Conservation (phyloP, 371 early-diverging fungal genomes). For the Enterocytospora artemiae region DNA sequence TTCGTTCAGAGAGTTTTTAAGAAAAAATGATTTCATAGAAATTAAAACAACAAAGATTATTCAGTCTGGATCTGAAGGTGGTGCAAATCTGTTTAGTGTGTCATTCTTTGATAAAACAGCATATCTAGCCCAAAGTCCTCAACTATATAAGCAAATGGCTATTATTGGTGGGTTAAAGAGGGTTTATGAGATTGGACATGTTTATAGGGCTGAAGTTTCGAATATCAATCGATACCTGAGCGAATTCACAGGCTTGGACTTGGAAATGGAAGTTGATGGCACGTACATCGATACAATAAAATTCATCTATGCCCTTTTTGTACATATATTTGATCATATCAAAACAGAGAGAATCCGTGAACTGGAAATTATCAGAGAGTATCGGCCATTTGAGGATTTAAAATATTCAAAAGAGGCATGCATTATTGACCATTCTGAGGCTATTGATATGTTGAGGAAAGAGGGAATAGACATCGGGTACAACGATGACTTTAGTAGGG, state of each 20-base stretch:
- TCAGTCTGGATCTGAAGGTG: conserved; percentile 89
- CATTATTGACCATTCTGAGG: conserved; percentile 75
- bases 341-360: conserved; percentile 69
- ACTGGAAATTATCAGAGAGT: conserved; percentile 73
- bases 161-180: conserved; percentile 89
- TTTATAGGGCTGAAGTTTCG: conserved; percentile 97
- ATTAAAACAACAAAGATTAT: conserved; percentile 97
- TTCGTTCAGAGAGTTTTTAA: conserved; percentile 81
- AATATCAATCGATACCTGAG: conserved; percentile 97
- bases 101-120: conserved; percentile 85
- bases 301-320: conserved; percentile 76
- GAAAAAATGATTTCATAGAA: conserved; percentile 74
- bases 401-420: conserved; percentile 73
- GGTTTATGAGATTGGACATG: conserved; percentile 96
- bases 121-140: conserved; percentile 93
- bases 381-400: conserved; percentile 81
- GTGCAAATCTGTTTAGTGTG: conserved; percentile 91
- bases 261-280: conserved; percentile 95
- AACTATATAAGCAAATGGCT: conserved; percentile 98
- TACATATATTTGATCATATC: conserved; percentile 74
- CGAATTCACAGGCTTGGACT: conserved; percentile 95
- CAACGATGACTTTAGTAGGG: conserved; percentile 63
- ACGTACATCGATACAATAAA: conserved; percentile 91
- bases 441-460: conserved; percentile 75
- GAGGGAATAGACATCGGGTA: conserved; percentile 78